Evolutionary conservation across 306 rosid genomes (phyloP).

Genomic region (Sindora glabra): DNA sequence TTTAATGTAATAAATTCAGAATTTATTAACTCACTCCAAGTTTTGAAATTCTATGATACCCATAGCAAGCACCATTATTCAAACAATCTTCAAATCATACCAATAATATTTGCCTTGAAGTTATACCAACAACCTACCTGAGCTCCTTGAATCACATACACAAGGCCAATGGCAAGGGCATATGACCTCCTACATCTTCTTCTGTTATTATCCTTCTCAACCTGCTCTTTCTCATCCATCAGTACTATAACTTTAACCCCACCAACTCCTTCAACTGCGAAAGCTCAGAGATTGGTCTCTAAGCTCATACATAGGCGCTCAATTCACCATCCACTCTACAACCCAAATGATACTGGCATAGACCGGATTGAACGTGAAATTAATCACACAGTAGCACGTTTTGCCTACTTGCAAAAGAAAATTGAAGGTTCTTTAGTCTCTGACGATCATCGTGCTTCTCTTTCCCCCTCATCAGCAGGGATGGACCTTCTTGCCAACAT

Average conservation of each 20-base stretch:
- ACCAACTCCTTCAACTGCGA: slow-evolving; percentile 1
- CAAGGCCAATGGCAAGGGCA: slow-evolving; percentile 12
- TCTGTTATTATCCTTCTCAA: slow-evolving; percentile 14
- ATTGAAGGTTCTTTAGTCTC: neutral
- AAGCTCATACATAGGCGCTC: slow-evolving; percentile 21
- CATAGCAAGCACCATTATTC: too few relatives aligned
- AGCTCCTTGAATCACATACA: neutral
- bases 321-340: slow-evolving; percentile 20
- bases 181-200: neutral
- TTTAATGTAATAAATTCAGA: too few relatives aligned
- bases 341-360: slow-evolving; percentile 14
- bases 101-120: too few relatives aligned
- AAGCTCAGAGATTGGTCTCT: slow-evolving; percentile 22
- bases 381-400: slow-evolving; percentile 12
- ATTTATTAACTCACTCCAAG: too few relatives aligned
- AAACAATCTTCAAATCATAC: too few relatives aligned
- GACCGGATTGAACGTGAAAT: slow-evolving; percentile 20
- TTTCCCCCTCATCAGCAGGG: neutral
- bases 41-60: too few relatives aligned
- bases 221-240: slow-evolving; percentile 18
- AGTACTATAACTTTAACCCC: neutral
- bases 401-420: slow-evolving; percentile 19
- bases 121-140: neutral
- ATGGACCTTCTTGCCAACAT: slow-evolving; percentile 18
- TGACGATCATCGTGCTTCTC: neutral